Evolutionary conservation across 2,329 filamentous ascomycete species (phyloP).

Genomic region (Pseudogymnoascus sp.): DNA sequence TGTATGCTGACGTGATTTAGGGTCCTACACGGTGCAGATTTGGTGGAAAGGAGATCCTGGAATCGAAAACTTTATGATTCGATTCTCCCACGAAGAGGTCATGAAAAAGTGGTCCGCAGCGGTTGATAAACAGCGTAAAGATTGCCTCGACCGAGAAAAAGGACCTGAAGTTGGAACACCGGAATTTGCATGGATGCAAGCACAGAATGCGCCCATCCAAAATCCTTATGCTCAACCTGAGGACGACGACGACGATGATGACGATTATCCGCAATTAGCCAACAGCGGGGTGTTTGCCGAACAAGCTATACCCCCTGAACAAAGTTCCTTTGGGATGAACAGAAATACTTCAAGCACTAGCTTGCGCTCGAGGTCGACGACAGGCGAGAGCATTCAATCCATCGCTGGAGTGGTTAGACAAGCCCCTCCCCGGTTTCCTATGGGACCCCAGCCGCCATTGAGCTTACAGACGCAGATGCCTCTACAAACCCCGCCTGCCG

Average conservation of each 20-base stretch:
- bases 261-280: constrained; percentile 33
- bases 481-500: constrained; percentile 32
- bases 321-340: constrained; percentile 46
- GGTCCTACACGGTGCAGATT: constrained; percentile 91
- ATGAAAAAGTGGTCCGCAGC: constrained; percentile 89
- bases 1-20: constrained; percentile 41
- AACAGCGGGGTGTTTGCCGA: constrained; percentile 32
- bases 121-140: constrained; percentile 69
- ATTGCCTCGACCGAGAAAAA: constrained; percentile 45
- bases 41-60: constrained; percentile 97
- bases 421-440: constrained; percentile 64
- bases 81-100: constrained; percentile 82
- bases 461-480: constrained; percentile 58
- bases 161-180: constrained; percentile 46
- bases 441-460: constrained; percentile 48
- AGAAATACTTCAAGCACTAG: constrained; percentile 70
- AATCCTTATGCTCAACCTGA: constrained; percentile 73
- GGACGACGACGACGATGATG: constrained; percentile 56
- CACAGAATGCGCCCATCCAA: constrained; percentile 58
- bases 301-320: constrained; percentile 31
- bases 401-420: constrained; percentile 47
- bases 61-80: constrained; percentile 93
- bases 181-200: constrained; percentile 75
- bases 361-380: constrained; percentile 69
- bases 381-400: constrained; percentile 60